phyloP scores from a whole-genome alignment of 2,329 filamentous ascomycete species.

The Phaeosphaeriaceae sp. region DNA sequence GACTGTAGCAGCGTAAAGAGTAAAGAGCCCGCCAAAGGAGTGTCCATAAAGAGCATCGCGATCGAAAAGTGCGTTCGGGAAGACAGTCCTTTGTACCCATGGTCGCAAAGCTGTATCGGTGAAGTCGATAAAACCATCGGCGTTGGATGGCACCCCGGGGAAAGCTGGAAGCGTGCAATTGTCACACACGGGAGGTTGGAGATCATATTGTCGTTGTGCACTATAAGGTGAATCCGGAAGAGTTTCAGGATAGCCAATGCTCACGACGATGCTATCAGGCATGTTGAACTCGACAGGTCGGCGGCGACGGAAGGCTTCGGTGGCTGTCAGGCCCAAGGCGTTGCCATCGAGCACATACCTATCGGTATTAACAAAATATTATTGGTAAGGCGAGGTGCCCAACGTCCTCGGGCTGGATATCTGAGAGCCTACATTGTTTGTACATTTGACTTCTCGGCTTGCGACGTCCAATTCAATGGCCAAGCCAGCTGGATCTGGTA shows the following conservation, averaged over 20 bases:
- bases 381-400: background rate
- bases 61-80: slow-evolving; percentile 37
- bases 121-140: slow-evolving; percentile 54
- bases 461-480: slow-evolving; percentile 42
- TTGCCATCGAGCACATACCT: slow-evolving; percentile 45
- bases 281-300: slow-evolving; percentile 39
- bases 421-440: slow-evolving; percentile 36
- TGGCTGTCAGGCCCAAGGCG: slow-evolving; percentile 34
- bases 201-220: slow-evolving; percentile 32
- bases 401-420: background rate
- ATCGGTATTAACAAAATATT: slow-evolving; percentile 4
- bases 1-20: slow-evolving; percentile 54
- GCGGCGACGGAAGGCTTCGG: slow-evolving; percentile 38
- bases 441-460: slow-evolving; percentile 27
- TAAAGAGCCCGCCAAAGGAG: slow-evolving; percentile 59
- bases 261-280: slow-evolving; percentile 40
- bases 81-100: slow-evolving; percentile 38
- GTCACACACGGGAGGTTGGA: slow-evolving; percentile 39
- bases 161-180: slow-evolving; percentile 31
- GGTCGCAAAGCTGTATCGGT: slow-evolving; percentile 52
- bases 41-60: slow-evolving; percentile 58
- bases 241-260: slow-evolving; percentile 38
- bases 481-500: slow-evolving; percentile 44
- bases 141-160: slow-evolving; percentile 52
- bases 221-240: slow-evolving; percentile 41